Evolutionary conservation across 2,329 filamentous ascomycete species (phyloP), one percentile per base, ranked within the genome.

Genomic region (Cladosporium sp.): DNA sequence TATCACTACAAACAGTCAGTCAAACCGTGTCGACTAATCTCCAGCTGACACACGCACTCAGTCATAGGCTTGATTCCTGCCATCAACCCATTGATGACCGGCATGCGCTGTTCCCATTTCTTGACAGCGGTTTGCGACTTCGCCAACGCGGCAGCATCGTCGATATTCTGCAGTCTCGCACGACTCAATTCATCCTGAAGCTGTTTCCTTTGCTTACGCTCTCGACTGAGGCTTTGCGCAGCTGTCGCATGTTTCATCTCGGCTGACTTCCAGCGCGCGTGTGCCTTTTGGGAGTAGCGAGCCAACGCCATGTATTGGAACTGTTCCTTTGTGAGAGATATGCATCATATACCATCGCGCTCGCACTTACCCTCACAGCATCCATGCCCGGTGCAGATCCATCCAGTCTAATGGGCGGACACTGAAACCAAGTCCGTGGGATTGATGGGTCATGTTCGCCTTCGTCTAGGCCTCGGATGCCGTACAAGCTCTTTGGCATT

Each of bases 241-340:
- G 77, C 59, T 1, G 65, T 38, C 3, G 58, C 63, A 52, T 66
- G 67, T 26, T 75, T 71, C 12, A 66, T 65, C 54, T 72, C 65
- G 7, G 67, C 70, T 14, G 61, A 34, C 64, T 71, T 73, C 69
- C 70, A 74, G 11, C 68, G 65, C 51, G 67, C 69, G 10, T 67
- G 68, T 6, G 71, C 68, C 8, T 71, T 68, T 32, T 70, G 72
- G 10, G 75, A 74, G 63, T 75, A 80, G 1, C 73, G 71, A 6
- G 76, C 65, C 21, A 81, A 69, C 2, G 74, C 74, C 36, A 76
- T 70, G 65, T 83, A 85, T 69, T 84, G 83, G 63, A 84, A 84
- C 82, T 84, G 67, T 6, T n/a, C 4, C 21, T 6, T 15, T 55
- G 34, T 71, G 26, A 72, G 65, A 15, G 21, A 18, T 26, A 28